Evolutionary conservation across 2,329 filamentous ascomycete genomes (phyloP).

Genomic region (Fusarium pilosicola): DNA sequence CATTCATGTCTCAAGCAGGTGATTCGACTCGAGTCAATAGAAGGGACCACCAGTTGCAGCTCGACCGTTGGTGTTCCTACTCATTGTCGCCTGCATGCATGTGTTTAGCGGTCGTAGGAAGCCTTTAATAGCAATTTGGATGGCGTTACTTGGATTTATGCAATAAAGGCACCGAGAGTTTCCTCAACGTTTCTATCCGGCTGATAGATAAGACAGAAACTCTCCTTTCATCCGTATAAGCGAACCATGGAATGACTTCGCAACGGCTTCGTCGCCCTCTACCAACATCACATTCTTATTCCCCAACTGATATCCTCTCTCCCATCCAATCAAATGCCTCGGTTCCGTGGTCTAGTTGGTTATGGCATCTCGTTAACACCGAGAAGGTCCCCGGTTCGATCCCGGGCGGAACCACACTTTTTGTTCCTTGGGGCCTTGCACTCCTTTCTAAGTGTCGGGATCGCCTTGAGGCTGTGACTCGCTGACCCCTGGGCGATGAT

Average conservation of each 20-base stretch:
- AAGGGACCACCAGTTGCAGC: background rate
- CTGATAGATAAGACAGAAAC: background rate
- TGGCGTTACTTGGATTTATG: rapidly evolving
- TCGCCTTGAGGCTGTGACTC: slow-evolving; percentile 12
- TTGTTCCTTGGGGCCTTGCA: background rate
- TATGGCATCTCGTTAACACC: slow-evolving; percentile 25
- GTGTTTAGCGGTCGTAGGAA: background rate
- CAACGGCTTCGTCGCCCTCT: no score
- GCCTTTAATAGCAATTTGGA: no score
- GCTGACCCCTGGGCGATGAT: slow-evolving; percentile 25
- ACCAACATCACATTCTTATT: background rate
- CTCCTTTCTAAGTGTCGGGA: background rate
- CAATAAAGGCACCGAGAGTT: background rate
- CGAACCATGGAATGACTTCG: background rate
- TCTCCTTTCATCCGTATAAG: background rate
- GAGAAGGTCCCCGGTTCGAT: slow-evolving; percentile 23
- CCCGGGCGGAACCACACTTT: slow-evolving; percentile 14
- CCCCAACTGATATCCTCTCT: rapidly evolving
- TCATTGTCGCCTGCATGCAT: background rate
- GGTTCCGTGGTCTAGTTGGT: slow-evolving; percentile 22
- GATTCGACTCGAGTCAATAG: background rate
- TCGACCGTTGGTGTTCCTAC: background rate
- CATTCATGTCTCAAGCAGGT: background rate
- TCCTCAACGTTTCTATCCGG: no score
- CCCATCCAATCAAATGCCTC: background rate